Conservation (phyloP, 192 early-diverging fungal species). For the Cetraspora pellucida region DNA sequence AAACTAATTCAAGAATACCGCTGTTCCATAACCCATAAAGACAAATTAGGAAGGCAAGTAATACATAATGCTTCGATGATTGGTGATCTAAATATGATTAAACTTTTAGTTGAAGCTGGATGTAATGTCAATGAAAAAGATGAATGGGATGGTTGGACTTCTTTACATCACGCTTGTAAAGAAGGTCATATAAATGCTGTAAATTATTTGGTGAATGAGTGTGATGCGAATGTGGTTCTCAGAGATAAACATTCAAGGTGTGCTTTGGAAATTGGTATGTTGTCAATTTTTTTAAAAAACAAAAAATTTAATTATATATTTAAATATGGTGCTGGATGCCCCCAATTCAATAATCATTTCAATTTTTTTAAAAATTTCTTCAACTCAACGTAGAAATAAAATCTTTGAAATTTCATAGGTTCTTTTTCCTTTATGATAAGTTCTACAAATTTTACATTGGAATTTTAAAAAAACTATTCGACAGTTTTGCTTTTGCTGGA, state of each 20-base stretch:
- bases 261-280: conserved; percentile 43
- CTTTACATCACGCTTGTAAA: conserved; percentile 45
- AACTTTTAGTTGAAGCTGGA: conserved; percentile 19
- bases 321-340: too few species aligned
- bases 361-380: too few species aligned
- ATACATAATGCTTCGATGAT: conserved; percentile 49
- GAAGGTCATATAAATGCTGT: conserved; percentile 36
- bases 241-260: conserved; percentile 42
- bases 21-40: conserved; percentile 33
- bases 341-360: too few species aligned
- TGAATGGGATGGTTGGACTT: conserved; percentile 48
- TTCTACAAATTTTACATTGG: too few species aligned
- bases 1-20: conserved; percentile 31
- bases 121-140: conserved; percentile 38
- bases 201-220: conserved; percentile 30
- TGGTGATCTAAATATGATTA: conserved; percentile 34
- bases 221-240: conserved; percentile 17
- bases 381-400: too few species aligned
- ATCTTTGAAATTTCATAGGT: too few species aligned
- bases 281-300: background rate
- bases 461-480: too few species aligned
- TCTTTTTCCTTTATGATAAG: too few species aligned
- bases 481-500: too few species aligned
- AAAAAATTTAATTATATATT: too few species aligned
- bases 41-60: conserved; percentile 41